Conservation (phyloP, 2,329 filamentous ascomycete genomes). For the Verticillium albo-atrum region DNA sequence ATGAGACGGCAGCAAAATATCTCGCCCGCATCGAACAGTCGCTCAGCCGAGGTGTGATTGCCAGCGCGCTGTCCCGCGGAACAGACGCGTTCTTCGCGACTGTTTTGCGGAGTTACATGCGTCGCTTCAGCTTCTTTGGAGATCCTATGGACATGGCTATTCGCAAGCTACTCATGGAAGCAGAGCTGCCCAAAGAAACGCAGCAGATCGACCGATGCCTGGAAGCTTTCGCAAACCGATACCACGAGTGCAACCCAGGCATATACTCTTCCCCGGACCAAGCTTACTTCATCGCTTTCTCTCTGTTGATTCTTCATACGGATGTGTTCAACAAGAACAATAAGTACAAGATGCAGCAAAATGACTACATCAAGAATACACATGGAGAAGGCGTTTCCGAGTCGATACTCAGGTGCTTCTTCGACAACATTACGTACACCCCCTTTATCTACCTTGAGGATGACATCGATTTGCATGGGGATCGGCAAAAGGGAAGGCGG, state of each 20-base stretch:
- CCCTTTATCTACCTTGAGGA: constrained; percentile 98
- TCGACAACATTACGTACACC: constrained; percentile 97
- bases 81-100: constrained; percentile 77
- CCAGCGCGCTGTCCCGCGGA: constrained; percentile 80
- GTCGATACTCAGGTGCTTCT: constrained; percentile 92
- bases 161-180: constrained; percentile 92
- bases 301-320: constrained; percentile 90
- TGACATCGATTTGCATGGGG: constrained; percentile 74
- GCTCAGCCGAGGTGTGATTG: constrained; percentile 76
- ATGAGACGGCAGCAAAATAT: constrained; percentile 88
- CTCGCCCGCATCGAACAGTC: constrained; percentile 77
- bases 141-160: constrained; percentile 98
- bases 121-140: constrained; percentile 89
- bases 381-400: constrained; percentile 88
- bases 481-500: constrained; percentile 70
- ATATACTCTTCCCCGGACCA: constrained; percentile 89
- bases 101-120: constrained; percentile 90
- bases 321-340: constrained; percentile 99
- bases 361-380: constrained; percentile 93
- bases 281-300: constrained; percentile 98
- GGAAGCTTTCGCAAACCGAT: constrained; percentile 91
- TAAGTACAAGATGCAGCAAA: constrained; percentile 97
- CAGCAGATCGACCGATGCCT: constrained; percentile 96
- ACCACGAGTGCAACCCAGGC: constrained; percentile 96
- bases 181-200: constrained; percentile 92